Evolutionary conservation across 352 stramenopile genomes (phyloP).

Genomic region (Aphanomyces astaci): DNA sequence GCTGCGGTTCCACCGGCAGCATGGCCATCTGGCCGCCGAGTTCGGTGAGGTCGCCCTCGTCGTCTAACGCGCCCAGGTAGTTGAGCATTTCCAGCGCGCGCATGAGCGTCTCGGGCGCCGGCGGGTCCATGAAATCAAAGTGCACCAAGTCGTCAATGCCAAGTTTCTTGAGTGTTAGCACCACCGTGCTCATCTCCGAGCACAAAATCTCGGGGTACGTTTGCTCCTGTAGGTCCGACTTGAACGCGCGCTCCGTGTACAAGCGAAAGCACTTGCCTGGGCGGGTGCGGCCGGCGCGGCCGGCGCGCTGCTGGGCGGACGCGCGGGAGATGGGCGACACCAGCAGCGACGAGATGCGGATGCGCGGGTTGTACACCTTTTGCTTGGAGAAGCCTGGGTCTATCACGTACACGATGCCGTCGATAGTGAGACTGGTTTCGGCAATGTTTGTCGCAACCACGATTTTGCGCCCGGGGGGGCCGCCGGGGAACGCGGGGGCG

Average conservation of each 20-base stretch:
- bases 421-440: slow-evolving; percentile 99
- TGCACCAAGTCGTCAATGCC: slow-evolving; percentile 99
- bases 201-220: slow-evolving; percentile 99
- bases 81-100: slow-evolving; percentile 97
- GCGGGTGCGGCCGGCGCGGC: slow-evolving; percentile 86
- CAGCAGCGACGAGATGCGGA: slow-evolving; percentile 97
- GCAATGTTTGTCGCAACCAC: slow-evolving; percentile 99
- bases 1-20: slow-evolving; percentile 95
- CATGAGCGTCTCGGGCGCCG: slow-evolving; percentile 97
- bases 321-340: slow-evolving; percentile 96
- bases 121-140: slow-evolving; percentile 99
- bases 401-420: slow-evolving; percentile 99
- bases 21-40: slow-evolving; percentile 90
- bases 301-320: slow-evolving; percentile 89
- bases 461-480: slow-evolving; percentile 74
- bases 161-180: slow-evolving; percentile 97
- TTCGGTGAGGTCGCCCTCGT: slow-evolving; percentile 94
- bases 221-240: slow-evolving; percentile 96
- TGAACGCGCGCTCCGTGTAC: slow-evolving; percentile 97
- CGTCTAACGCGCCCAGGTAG: slow-evolving; percentile 95
- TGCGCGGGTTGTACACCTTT: slow-evolving; percentile 99
- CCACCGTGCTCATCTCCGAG: slow-evolving; percentile 92
- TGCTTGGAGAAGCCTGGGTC: slow-evolving; percentile 99
- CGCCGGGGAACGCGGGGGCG: slow-evolving; percentile 54
- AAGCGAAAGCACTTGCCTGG: slow-evolving; percentile 94